phyloP scores from a whole-genome alignment of 495 filamentous ascomycete species.

The Cercophora scortea region DNA sequence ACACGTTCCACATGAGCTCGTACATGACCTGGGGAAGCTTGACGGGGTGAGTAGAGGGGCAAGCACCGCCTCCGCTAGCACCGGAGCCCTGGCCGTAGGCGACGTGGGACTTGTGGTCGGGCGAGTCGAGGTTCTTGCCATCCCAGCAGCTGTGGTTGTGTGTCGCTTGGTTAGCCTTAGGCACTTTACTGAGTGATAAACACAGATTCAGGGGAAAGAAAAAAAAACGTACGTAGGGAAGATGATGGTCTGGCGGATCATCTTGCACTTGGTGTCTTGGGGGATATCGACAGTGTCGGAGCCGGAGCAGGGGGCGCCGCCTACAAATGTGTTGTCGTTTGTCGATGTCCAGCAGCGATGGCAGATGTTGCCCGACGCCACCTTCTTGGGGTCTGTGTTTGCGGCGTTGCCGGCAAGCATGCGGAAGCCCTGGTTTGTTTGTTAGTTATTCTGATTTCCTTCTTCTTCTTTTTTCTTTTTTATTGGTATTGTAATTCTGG shows the following conservation, averaged over 20 bases:
- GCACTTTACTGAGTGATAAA: neutral
- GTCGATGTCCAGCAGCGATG: slow-evolving; percentile 46
- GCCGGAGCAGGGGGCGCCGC: slow-evolving; percentile 38
- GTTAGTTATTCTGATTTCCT: no score
- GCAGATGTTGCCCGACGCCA: slow-evolving; percentile 46
- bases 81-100: slow-evolving; percentile 44
- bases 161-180: slow-evolving; percentile 5
- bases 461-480: no score
- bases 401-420: slow-evolving; percentile 43
- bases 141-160: slow-evolving; percentile 38
- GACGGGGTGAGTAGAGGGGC: slow-evolving; percentile 54
- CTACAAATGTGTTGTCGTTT: slow-evolving; percentile 36
- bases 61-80: slow-evolving; percentile 46
- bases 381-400: slow-evolving; percentile 40
- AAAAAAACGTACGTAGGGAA: slow-evolving; percentile 41
- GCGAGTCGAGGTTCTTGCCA: slow-evolving; percentile 48
- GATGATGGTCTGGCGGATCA: slow-evolving; percentile 53
- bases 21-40: slow-evolving; percentile 62
- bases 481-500: neutral
- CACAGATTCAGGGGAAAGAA: neutral
- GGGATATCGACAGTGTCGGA: slow-evolving; percentile 53
- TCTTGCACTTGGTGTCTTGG: slow-evolving; percentile 38
- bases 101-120: slow-evolving; percentile 58
- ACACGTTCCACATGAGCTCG: slow-evolving; percentile 59
- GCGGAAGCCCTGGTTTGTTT: slow-evolving; percentile 43